Percentiles rank a stretch among this genome's conserved stretches.
Evolutionary conservation across 805 yeast species (phyloP).

Genomic region (Candida easanensis): DNA sequence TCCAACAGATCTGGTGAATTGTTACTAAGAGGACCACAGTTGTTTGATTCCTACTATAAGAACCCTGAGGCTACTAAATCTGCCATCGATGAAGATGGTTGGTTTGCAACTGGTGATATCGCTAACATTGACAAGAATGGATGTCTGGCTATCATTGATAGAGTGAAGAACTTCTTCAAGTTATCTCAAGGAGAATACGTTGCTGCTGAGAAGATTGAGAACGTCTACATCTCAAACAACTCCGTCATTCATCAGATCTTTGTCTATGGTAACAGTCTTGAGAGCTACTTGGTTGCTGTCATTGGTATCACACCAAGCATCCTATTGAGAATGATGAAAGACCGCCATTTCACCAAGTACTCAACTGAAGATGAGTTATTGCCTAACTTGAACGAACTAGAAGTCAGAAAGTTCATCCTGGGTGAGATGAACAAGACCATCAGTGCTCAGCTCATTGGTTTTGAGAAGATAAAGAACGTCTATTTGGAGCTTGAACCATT

Average conservation of each 20-base stretch:
- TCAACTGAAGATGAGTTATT: constrained; percentile 23
- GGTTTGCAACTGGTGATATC: constrained; percentile 70
- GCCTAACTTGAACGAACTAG: constrained; percentile 26
- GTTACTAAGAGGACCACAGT: constrained; percentile 61
- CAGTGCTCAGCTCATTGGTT: constrained; percentile 40
- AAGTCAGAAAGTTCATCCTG: constrained; percentile 37
- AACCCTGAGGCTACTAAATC: constrained; percentile 52
- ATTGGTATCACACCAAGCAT: constrained; percentile 55
- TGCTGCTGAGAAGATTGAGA: constrained; percentile 75
- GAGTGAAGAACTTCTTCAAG: constrained; percentile 79
- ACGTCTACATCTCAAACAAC: constrained; percentile 51
- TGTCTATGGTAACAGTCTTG: constrained; percentile 61
- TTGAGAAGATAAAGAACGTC: constrained; percentile 51
- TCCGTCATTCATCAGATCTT: constrained; percentile 52
- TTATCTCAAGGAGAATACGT: constrained; percentile 65
- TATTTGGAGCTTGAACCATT: constrained; percentile 49
- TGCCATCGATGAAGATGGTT: constrained; percentile 53
- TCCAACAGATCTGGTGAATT: constrained; percentile 57
- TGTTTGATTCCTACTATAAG: constrained; percentile 55
- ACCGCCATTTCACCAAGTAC: constrained; percentile 16
- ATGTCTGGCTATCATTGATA: constrained; percentile 59
- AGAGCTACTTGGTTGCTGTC: constrained; percentile 56
- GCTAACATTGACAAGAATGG: constrained; percentile 52
- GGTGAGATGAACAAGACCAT: constrained; percentile 37
- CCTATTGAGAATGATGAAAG: constrained; percentile 18